A percentile compares a stretch with the other conserved stretches of the same genome.
These are phyloP conservation scores for Podila minutissima DNA, from an alignment of 192 early-diverging fungal species.

Conservation along the genomic window DNA sequence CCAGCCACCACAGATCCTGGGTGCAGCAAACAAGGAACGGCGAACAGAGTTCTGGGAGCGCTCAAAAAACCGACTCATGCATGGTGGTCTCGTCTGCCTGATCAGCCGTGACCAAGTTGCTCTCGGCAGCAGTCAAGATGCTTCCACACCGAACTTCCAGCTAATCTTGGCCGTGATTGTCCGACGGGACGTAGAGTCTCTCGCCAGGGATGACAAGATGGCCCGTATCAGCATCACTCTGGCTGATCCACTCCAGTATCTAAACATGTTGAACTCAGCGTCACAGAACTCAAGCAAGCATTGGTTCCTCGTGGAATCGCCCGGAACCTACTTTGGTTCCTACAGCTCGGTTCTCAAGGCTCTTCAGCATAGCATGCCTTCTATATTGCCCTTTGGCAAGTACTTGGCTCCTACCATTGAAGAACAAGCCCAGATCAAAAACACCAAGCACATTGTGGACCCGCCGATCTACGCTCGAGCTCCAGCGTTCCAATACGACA, in stretches of 20 bases:
- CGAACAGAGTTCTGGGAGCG: conserved; percentile 58
- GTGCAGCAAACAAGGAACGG: conserved; percentile 20
- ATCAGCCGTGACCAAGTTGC: conserved; percentile 16
- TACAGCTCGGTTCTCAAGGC: conserved; percentile 50
- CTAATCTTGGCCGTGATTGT: conserved; percentile 57
- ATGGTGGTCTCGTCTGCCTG: conserved; percentile 57
- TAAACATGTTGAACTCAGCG: conserved; percentile 12
- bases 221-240: conserved; percentile 18
- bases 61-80: conserved; percentile 51
- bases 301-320: conserved; percentile 52
- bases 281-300: neutral
- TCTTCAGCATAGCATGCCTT: conserved; percentile 32
- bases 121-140: too few species aligned
- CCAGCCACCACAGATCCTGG: conserved; percentile 20
- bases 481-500: conserved; percentile 37
- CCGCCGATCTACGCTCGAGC: conserved; percentile 52
- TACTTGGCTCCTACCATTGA: conserved; percentile 43
- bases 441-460: conserved; percentile 5
- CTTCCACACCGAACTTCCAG: neutral
- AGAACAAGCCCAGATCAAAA: neutral
- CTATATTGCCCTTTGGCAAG: conserved; percentile 47
- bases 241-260: conserved; percentile 26
- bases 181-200: neutral
- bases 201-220: conserved; percentile 51
- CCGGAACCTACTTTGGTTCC: conserved; percentile 43